A percentile compares a stretch with the other conserved stretches of the same genome.
These are phyloP conservation scores for Saksenaea vasiformis DNA, from an alignment of 371 early-diverging fungal species.

Conservation along the genomic window DNA sequence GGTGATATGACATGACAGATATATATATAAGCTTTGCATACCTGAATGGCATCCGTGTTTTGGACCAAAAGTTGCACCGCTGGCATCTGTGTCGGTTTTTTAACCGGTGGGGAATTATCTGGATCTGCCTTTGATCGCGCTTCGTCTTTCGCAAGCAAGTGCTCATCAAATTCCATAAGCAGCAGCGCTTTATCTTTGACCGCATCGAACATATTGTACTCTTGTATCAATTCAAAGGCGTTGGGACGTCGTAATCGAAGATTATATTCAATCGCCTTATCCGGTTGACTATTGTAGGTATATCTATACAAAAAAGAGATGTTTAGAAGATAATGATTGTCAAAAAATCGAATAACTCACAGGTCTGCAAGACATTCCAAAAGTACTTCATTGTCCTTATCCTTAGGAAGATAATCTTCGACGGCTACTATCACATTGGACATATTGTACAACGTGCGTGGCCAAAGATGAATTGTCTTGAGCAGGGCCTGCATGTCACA, in stretches of 20 bases:
- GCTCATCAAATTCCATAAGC: conserved; percentile 84
- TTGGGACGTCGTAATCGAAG: conserved; percentile 71
- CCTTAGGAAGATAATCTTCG: conserved; percentile 64
- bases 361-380: conserved; percentile 76
- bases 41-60: conserved; percentile 84
- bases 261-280: conserved; percentile 81
- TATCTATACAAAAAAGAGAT: conserved; percentile 58
- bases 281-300: conserved; percentile 68
- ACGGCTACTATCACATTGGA: conserved; percentile 76
- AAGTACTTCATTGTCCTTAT: conserved; percentile 56
- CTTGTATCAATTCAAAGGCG: conserved; percentile 74
- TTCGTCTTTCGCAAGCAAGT: conserved; percentile 43
- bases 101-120: conserved; percentile 16
- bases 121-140: conserved; percentile 10
- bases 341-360: conserved; percentile 48
- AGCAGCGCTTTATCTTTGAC: conserved; percentile 76
- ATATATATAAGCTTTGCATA: conserved; percentile 29
- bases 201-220: conserved; percentile 79
- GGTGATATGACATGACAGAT: not conserved
- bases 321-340: not conserved
- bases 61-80: conserved; percentile 81
- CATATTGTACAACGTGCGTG: conserved; percentile 70
- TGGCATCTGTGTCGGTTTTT: conserved; percentile 44
- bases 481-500: conserved; percentile 41
- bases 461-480: conserved; percentile 78